Conservation (phyloP, 495 filamentous ascomycete genomes). For the Lichenothelia convexa region DNA sequence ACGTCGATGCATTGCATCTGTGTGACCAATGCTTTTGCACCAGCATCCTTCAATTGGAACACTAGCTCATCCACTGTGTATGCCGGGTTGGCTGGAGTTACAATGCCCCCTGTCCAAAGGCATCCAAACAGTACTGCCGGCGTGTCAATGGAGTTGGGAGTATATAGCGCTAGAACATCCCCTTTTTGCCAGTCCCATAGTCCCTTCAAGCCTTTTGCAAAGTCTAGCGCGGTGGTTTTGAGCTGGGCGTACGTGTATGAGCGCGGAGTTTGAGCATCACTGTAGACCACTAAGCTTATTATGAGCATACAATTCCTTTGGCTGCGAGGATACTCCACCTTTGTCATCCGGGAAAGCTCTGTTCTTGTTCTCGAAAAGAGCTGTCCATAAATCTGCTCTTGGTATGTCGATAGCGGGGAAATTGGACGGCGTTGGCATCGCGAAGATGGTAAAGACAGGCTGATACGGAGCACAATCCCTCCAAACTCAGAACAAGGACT, state of each 20-base stretch:
- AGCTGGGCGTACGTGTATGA: conserved; percentile 58
- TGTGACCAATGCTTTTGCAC: conserved; percentile 61
- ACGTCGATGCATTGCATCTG: conserved; percentile 40
- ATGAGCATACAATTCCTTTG: not conserved
- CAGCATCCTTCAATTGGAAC: conserved; percentile 69
- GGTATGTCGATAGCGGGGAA: conserved; percentile 45
- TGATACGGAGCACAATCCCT: not conserved
- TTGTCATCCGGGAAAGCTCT: conserved; percentile 48
- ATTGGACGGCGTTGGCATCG: conserved; percentile 38
- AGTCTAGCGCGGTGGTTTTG: conserved; percentile 44
- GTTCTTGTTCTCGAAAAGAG: conserved; percentile 64
- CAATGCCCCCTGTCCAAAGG: conserved; percentile 66
- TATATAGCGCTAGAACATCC: conserved; percentile 27
- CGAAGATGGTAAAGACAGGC: conserved; percentile 3
- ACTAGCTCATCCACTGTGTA: conserved; percentile 77
- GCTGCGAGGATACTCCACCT: conserved; percentile 21
- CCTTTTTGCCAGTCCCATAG: conserved; percentile 64
- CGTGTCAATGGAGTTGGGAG: conserved; percentile 25
- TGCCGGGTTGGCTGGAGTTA: conserved; percentile 71
- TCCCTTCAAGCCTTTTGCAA: conserved; percentile 64
- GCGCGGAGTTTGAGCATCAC: conserved; percentile 54
- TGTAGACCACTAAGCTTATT: conserved; percentile 46
- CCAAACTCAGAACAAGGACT: not conserved
- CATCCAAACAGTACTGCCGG: conserved; percentile 49
- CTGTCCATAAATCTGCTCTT: conserved; percentile 46